phyloP scores from a whole-genome alignment of 2,329 filamentous ascomycete species.

The Ophiostoma ips region DNA sequence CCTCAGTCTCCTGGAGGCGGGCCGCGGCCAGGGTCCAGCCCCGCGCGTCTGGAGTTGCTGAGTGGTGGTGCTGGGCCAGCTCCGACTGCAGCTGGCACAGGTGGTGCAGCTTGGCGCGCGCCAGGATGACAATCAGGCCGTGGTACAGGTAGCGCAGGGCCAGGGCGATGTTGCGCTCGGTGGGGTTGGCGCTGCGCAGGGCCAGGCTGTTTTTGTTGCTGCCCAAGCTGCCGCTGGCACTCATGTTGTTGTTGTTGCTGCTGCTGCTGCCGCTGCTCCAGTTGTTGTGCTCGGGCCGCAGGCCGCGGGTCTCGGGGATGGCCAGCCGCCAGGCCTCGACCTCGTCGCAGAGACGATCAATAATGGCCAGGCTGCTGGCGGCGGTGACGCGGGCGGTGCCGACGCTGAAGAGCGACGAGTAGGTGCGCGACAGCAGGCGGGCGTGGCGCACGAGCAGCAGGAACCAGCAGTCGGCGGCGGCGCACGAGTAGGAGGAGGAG shows the following conservation, averaged over 20 bases:
- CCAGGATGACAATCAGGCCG: conserved; percentile 17
- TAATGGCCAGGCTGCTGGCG: conserved; percentile 16
- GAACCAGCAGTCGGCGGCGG: conserved; percentile 14
- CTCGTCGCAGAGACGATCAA: conserved; percentile 18
- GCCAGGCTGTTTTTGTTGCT: neutral
- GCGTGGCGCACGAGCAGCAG: conserved; percentile 17
- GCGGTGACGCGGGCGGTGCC: conserved; percentile 17
- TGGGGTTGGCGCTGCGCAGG: conserved; percentile 6
- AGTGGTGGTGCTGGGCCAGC: neutral
- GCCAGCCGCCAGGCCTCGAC: conserved; percentile 19
- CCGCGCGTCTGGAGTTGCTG: neutral
- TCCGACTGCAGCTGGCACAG: neutral
- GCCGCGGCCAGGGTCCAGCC: neutral
- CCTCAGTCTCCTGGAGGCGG: neutral
- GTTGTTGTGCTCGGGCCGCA: conserved; percentile 4
- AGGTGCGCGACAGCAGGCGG: conserved; percentile 18
- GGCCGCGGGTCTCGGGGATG: conserved; percentile 11
- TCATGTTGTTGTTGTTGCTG: neutral
- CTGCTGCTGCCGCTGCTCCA: neutral
- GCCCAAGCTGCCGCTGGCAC: neutral
- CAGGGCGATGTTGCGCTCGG: conserved; percentile 10
- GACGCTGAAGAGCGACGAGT: conserved; percentile 19
- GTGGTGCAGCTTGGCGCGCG: conserved; percentile 16
- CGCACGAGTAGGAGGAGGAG: no score
- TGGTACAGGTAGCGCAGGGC: conserved; percentile 18